A percentile compares a stretch with the other conserved stretches of the same genome.
These are phyloP conservation scores for Pneumocystis sp. DNA, from an alignment of 1,139 yeast species.

Conservation along the genomic window DNA sequence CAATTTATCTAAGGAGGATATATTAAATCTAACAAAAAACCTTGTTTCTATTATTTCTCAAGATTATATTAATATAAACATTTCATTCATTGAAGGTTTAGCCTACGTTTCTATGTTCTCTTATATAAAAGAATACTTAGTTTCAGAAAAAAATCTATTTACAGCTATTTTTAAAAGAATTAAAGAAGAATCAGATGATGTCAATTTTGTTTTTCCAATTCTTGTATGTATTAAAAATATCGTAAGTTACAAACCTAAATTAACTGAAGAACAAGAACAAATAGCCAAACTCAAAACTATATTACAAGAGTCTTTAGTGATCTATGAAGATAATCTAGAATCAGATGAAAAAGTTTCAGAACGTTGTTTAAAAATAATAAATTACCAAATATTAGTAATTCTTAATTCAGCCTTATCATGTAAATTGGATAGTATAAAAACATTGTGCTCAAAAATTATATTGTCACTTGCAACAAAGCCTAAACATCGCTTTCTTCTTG, in stretches of 20 bases:
- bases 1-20: not conserved
- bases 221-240: not conserved
- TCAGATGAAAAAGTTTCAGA: not conserved
- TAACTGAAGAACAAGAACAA: slow-evolving; percentile 1
- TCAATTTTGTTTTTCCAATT: not conserved
- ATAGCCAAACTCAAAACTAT: not conserved
- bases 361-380: not conserved
- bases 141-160: not conserved
- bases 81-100: slow-evolving; percentile 1
- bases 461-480: not conserved
- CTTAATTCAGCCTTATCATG: not conserved
- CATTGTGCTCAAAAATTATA: not conserved
- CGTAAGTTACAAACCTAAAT: not conserved
- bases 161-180: not conserved
- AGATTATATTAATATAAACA: not conserved
- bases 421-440: not conserved
- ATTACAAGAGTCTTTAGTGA: not conserved
- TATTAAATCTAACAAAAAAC: not conserved
- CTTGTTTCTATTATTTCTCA: not conserved
- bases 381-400: not conserved
- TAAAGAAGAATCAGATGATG: not conserved
- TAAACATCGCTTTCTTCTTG: not conserved
- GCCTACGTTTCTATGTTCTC: not conserved
- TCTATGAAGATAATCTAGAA: not conserved
- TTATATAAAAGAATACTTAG: not conserved